A percentile compares a stretch with the other conserved stretches of the same genome.
These are phyloP conservation scores for Euptelea pleiosperma DNA, from an alignment of 164 flowering plant genomes.

Conservation along the genomic window DNA sequence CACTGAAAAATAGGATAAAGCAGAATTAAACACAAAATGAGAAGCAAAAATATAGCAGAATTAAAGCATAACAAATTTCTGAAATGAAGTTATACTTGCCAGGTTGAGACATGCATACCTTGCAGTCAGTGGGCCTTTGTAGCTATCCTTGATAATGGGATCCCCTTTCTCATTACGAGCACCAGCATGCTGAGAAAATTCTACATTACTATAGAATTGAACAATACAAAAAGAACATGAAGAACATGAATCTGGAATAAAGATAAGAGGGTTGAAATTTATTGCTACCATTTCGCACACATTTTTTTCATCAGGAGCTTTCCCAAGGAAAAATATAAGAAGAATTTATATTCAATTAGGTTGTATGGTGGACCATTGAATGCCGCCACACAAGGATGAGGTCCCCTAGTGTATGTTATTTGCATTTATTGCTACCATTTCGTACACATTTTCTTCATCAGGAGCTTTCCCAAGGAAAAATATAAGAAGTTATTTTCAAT, in stretches of 20 bases:
- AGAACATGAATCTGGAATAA: neutral
- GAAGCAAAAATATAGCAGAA: neutral
- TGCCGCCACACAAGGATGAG: too few relatives aligned
- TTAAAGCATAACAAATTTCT: neutral
- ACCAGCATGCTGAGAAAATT: constrained; percentile 71
- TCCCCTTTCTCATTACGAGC: constrained; percentile 83
- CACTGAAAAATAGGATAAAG: constrained; percentile 46
- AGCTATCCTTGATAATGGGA: constrained; percentile 77
- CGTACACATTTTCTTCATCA: too few relatives aligned
- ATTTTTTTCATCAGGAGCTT: too few relatives aligned
- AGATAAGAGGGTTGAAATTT: neutral
- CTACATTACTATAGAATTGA: constrained; percentile 2
- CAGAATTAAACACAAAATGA: neutral
- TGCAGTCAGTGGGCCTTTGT: constrained; percentile 86
- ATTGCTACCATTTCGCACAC: too few relatives aligned
- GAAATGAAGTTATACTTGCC: neutral
- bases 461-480: too few relatives aligned
- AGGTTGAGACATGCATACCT: constrained; percentile 45
- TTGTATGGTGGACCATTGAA: too few relatives aligned
- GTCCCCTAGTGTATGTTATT: too few relatives aligned
- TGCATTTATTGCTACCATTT: too few relatives aligned
- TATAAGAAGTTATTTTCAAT: too few relatives aligned
- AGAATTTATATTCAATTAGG: too few relatives aligned
- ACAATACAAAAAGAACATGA: neutral
- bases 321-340: too few relatives aligned